Percentiles rank a stretch among this genome's conserved stretches.
Conservation (phyloP, 345 rosid genomes). For the Citrus inodora region DNA sequence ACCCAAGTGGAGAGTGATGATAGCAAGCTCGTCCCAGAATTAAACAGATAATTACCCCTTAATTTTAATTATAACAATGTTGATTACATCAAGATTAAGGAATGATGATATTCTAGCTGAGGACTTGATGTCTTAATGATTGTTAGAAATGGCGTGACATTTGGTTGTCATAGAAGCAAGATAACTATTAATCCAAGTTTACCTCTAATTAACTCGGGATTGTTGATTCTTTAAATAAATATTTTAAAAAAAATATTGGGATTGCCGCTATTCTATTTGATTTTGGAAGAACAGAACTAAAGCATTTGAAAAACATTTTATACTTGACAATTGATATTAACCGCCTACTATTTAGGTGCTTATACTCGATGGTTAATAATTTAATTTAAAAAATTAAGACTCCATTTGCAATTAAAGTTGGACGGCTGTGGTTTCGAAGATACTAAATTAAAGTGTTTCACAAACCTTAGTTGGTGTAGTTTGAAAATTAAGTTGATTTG, state of each 20-base stretch:
- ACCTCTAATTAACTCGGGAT: background rate
- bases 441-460: fast-evolving
- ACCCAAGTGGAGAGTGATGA: background rate
- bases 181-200: background rate
- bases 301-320: too few species aligned
- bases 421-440: fast-evolving
- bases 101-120: background rate
- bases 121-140: slow-evolving; percentile 10
- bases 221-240: too few species aligned
- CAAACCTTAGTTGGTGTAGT: fast-evolving
- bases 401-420: too few species aligned
- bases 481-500: too few species aligned
- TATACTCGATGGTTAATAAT: too few species aligned
- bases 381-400: too few species aligned
- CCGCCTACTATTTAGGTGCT: too few species aligned
- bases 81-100: background rate
- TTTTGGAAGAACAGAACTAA: background rate
- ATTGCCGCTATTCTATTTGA: too few species aligned
- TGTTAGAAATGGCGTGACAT: slow-evolving; percentile 1
- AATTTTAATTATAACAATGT: background rate
- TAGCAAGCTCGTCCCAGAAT: too few species aligned
- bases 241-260: background rate
- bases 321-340: too few species aligned
- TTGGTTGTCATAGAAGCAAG: slow-evolving; percentile 7
- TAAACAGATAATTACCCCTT: background rate